phyloP scores from a whole-genome alignment of 164 flowering plant species.

The Aristolochia contorta region DNA sequence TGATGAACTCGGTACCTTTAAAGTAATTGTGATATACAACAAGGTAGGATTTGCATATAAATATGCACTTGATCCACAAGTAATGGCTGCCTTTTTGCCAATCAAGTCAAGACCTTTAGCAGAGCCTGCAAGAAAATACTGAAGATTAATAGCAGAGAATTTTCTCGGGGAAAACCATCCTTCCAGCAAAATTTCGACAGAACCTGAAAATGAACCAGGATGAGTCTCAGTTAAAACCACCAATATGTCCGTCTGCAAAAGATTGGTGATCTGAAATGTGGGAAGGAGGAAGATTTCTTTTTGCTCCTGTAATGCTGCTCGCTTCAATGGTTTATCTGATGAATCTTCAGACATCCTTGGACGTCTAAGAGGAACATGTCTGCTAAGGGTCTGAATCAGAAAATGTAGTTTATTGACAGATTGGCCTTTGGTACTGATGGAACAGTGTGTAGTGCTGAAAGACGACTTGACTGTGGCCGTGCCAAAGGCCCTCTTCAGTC shows the following conservation, averaged over 20 bases:
- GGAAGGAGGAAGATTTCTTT: constrained; percentile 88
- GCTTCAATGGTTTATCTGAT: constrained; percentile 24
- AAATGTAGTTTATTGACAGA: constrained; percentile 41
- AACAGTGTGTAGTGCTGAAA: constrained; percentile 57
- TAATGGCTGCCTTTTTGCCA: constrained; percentile 60
- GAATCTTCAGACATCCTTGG: constrained; percentile 36
- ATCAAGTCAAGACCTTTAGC: constrained; percentile 18
- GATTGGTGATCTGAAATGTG: constrained; percentile 62
- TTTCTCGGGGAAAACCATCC: not conserved
- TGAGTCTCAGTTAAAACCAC: constrained; percentile 55
- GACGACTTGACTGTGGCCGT: constrained; percentile 39
- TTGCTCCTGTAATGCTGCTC: constrained; percentile 68
- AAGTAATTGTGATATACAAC: constrained; percentile 55
- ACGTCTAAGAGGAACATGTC: constrained; percentile 53
- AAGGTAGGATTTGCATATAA: constrained; percentile 74
- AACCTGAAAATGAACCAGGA: constrained; percentile 32
- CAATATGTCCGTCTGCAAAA: constrained; percentile 52
- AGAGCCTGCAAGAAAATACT: constrained; percentile 36
- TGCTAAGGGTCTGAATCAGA: constrained; percentile 62
- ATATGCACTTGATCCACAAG: constrained; percentile 51
- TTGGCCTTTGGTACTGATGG: constrained; percentile 30
- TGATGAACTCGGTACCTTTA: constrained; percentile 40
- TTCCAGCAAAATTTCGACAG: not conserved
- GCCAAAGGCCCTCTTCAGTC: constrained; percentile 59
- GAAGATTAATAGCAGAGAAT: constrained; percentile 1